Percentiles rank a stretch among this genome's conserved stretches.
Conservation (phyloP, 1,284 basidiomycete species). For the Trichosporon sp. region DNA sequence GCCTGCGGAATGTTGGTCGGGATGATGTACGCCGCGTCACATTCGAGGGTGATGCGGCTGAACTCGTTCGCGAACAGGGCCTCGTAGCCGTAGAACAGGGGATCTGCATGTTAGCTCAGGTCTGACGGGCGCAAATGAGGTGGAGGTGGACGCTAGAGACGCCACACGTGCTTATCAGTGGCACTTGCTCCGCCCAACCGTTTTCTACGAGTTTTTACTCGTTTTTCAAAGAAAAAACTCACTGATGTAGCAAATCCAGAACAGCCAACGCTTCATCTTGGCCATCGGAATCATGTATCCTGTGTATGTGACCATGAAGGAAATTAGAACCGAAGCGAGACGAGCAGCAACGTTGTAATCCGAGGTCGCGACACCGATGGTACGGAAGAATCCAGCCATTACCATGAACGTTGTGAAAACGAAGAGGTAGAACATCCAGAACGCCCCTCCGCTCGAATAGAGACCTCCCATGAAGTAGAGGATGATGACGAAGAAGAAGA, state of each 20-base stretch:
- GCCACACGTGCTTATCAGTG: background rate
- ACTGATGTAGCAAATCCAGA: conserved; percentile 65
- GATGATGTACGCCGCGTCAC: conserved; percentile 69
- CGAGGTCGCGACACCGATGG: conserved; percentile 58
- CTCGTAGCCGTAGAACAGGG: conserved; percentile 72
- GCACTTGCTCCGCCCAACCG: background rate
- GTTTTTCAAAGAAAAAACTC: background rate
- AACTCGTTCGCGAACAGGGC: conserved; percentile 76
- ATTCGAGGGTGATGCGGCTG: conserved; percentile 67
- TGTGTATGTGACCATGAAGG: conserved; percentile 55
- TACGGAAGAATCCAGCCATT: conserved; percentile 57
- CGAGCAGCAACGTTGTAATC: conserved; percentile 61
- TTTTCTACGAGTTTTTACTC: background rate
- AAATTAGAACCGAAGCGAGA: conserved; percentile 60
- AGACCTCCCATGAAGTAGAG: conserved; percentile 59
- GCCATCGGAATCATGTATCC: conserved; percentile 60
- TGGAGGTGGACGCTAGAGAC: background rate
- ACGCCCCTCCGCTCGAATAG: conserved; percentile 57
- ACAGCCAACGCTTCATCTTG: conserved; percentile 83
- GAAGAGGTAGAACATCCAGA: conserved; percentile 57
- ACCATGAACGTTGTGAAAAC: conserved; percentile 57
- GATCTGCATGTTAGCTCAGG: conserved; percentile 54
- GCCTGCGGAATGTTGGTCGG: conserved; percentile 66
- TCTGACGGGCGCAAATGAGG: background rate
- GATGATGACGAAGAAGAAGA: conserved; percentile 59